Conservation (phyloP, 257 asterid genomes). For the Nicotiana obtusifolia region DNA sequence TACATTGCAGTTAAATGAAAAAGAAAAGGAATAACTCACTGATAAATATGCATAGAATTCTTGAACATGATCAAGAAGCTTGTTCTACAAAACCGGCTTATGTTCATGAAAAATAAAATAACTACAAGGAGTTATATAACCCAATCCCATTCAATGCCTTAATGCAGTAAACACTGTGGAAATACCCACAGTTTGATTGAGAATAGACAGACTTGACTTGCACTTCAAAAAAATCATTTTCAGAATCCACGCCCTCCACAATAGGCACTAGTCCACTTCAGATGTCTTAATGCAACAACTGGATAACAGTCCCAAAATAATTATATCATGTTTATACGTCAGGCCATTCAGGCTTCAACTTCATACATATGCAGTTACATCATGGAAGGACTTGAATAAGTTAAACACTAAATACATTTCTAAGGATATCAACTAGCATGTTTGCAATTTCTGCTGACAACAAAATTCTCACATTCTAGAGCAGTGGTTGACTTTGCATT, state of each 20-base stretch:
- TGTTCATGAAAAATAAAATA: neutral
- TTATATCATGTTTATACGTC: neutral
- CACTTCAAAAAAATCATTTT: neutral
- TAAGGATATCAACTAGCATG: neutral
- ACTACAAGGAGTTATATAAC: neutral
- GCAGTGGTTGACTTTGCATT: neutral
- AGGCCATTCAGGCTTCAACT: neutral
- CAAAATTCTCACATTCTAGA: neutral
- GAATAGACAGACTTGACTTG: neutral
- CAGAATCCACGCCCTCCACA: neutral
- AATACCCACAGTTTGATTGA: neutral
- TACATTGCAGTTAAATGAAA: conserved; percentile 19
- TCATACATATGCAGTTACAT: neutral
- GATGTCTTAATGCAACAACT: neutral
- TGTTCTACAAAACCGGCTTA: neutral
- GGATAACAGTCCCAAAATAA: neutral
- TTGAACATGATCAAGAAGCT: neutral
- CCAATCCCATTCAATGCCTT: neutral
- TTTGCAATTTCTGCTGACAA: neutral
- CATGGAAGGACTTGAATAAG: neutral
- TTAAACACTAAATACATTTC: neutral
- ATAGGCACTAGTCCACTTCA: neutral
- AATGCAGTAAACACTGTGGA: neutral
- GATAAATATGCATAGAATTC: neutral
- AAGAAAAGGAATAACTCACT: neutral